Evolutionary conservation across 177 flowering plant species (phyloP).

Genomic region (Vitis hybrid): DNA sequence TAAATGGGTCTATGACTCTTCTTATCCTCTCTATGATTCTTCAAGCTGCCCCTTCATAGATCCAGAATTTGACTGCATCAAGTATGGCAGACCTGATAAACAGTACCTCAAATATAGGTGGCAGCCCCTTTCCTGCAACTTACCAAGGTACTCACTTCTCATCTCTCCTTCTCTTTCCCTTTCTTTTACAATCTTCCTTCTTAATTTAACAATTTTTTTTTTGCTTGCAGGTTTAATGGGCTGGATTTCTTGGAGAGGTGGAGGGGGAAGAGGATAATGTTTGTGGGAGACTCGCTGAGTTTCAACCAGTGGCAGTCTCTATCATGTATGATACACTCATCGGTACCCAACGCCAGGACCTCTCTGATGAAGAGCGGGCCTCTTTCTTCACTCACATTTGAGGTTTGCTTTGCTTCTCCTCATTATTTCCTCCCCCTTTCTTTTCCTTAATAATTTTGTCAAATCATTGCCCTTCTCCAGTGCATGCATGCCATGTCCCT

Average conservation of each 20-base stretch:
- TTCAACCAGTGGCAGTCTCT: conserved; percentile 69
- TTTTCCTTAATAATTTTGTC: neutral
- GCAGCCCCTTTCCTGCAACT: conserved; percentile 55
- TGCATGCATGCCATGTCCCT: conserved; percentile 10
- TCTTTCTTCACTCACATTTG: conserved; percentile 42
- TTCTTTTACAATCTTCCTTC: neutral
- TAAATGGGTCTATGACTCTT: conserved; percentile 57
- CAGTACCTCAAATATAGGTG: conserved; percentile 53
- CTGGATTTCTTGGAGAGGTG: conserved; percentile 51
- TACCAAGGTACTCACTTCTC: conserved; percentile 38
- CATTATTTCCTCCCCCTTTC: neutral
- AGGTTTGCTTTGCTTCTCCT: conserved; percentile 27
- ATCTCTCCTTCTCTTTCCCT: neutral
- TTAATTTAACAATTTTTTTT: neutral
- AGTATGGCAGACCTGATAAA: conserved; percentile 53
- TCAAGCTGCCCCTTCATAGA: conserved; percentile 58
- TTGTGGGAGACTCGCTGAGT: conserved; percentile 83
- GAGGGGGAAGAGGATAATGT: conserved; percentile 85
- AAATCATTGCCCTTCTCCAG: conserved; percentile 1
- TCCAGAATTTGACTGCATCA: conserved; percentile 53
- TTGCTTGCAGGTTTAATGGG: conserved; percentile 65
- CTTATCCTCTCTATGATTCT: conserved; percentile 51
- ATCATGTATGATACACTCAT: conserved; percentile 60
- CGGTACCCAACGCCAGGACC: conserved; percentile 45
- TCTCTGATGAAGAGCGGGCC: conserved; percentile 16